phyloP scores from a whole-genome alignment of 805 yeast species.

The Ogataea neopini region DNA sequence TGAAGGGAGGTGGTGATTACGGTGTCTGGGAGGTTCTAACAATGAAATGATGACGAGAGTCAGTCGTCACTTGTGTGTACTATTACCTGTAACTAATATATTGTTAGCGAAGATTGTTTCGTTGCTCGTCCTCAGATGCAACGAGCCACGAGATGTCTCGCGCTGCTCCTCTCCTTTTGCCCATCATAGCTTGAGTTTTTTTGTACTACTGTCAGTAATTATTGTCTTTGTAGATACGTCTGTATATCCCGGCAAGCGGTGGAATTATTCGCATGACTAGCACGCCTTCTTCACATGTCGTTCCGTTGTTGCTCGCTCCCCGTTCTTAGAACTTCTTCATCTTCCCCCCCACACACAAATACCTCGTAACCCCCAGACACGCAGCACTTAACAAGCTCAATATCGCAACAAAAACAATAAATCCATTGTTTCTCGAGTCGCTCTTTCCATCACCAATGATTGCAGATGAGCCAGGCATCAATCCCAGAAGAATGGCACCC shows the following conservation, averaged over 20 bases:
- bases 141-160: too few species aligned
- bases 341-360: constrained; percentile 9
- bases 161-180: too few species aligned
- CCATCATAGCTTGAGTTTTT: too few species aligned
- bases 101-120: too few species aligned
- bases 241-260: too few species aligned
- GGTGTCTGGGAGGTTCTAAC: neutral
- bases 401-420: constrained; percentile 13
- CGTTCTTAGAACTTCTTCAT: constrained; percentile 6
- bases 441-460: constrained; percentile 13
- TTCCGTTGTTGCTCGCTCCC: neutral
- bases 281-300: neutral
- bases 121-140: too few species aligned
- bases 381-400: constrained; percentile 13
- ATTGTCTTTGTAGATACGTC: too few species aligned
- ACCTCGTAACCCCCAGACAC: constrained; percentile 4
- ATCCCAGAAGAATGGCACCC: constrained; percentile 39
- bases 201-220: too few species aligned
- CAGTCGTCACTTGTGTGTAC: too few species aligned
- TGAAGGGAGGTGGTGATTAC: neutral
- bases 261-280: too few species aligned
- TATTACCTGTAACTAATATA: too few species aligned
- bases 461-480: constrained; percentile 41
- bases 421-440: constrained; percentile 13
- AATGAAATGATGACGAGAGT: too few species aligned